These are phyloP conservation scores for Penicillium atrosanguineum DNA, from an alignment of 495 filamentous ascomycete genomes.

Conservation along the genomic window DNA sequence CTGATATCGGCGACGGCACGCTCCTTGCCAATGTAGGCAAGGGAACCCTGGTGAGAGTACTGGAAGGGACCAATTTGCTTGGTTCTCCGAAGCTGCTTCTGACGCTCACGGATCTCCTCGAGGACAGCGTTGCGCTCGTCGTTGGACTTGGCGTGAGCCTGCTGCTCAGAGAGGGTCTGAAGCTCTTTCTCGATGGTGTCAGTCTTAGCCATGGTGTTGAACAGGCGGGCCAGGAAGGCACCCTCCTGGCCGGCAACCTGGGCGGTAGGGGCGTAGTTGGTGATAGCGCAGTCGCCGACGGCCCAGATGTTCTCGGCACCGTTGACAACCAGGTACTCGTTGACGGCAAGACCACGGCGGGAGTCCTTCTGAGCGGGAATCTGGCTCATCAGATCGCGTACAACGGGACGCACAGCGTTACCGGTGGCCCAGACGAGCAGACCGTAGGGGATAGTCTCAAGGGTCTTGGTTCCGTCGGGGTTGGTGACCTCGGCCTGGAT, in stretches of 20 bases:
- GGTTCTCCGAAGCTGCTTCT: conserved; percentile 81
- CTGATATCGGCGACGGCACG: conserved; percentile 96
- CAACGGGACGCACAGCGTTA: conserved; percentile 84
- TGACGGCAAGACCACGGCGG: conserved; percentile 89
- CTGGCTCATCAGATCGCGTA: conserved; percentile 86
- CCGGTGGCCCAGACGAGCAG: conserved; percentile 98
- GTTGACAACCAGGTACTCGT: conserved; percentile 98
- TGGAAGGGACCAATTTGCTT: conserved; percentile 96
- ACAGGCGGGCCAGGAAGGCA: conserved; percentile 88
- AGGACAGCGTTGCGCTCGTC: conserved; percentile 55
- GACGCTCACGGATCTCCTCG: conserved; percentile 73
- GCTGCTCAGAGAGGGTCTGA: conserved; percentile 56
- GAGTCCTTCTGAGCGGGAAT: conserved; percentile 95
- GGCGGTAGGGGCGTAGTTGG: conserved; percentile 96
- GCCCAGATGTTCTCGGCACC: conserved; percentile 96
- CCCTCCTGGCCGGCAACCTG: conserved; percentile 97
- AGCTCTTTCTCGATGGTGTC: conserved; percentile 75
- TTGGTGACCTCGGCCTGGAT: conserved; percentile 87
- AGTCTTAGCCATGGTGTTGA: conserved; percentile 97
- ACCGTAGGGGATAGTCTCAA: conserved; percentile 85
- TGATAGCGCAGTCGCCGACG: conserved; percentile 83
- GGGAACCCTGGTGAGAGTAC: conserved; percentile 92
- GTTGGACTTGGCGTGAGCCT: conserved; percentile 59
- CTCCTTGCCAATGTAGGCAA: conserved; percentile 98
- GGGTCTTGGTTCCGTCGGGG: conserved; percentile 81